Evolutionary conservation across 2,329 filamentous ascomycete genomes (phyloP), one percentile per base, ranked within the genome.

Genomic region (Fusarium circinatum): DNA sequence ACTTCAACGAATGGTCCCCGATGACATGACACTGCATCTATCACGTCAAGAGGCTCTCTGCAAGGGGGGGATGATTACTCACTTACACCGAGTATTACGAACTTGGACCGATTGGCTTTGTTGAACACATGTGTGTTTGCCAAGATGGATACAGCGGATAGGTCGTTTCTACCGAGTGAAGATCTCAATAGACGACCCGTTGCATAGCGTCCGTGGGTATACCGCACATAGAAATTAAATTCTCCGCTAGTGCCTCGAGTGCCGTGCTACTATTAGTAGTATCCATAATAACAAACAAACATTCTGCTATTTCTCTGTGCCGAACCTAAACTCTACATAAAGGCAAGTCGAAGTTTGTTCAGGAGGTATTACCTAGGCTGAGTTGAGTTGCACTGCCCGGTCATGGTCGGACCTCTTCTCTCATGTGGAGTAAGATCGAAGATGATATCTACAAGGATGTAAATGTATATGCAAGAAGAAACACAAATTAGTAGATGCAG

Each of bases 131-230:
- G 45, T 47, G 4, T 13, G 28, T 55, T 26, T 51, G 55, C 55
- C 42, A 75, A 64, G 66, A 48, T 48, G 54, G 59, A 52, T 36
- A 55, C 62, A 36, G 20, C 30, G 55, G 42, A 61, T 17, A 36
- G 48, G 22, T 55, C 47, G 60, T 58, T 44, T 74, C 51, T 69
- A 57, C 65, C 73, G 58, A 48, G 45, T 47, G 76, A 56, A 74
- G 76, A 78, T 78, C 76, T 65, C 44, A 78, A 78, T 78, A 64
- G 70, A 47, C 42, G 56, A 47, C 57, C 62, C 66, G 65, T 58
- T 54, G 32, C 38, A 32, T 74, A 63, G 59, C 30, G 71, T 59
- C 44, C 56, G 22, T 57, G 59, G 41, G 59, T 68, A 34, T 34
- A 34, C 32, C 32, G 32, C 1, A 34, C 32, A 34, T 20, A 8